Percentiles rank a stretch among this genome's conserved stretches.
Evolutionary conservation across 257 asterid species (phyloP).

Genomic region (Coffea canephora): DNA sequence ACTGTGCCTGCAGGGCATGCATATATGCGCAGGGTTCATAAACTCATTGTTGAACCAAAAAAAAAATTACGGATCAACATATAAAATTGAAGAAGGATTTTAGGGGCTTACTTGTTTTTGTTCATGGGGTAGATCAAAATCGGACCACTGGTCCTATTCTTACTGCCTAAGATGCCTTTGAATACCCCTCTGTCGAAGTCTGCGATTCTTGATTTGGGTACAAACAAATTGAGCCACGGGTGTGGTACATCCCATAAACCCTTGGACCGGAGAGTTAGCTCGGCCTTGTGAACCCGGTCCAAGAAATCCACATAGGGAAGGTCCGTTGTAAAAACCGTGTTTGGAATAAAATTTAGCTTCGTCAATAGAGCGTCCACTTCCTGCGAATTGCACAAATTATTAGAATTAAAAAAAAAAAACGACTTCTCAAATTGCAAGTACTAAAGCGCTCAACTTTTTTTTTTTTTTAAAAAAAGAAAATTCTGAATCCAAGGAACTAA

Average conservation of each 20-base stretch:
- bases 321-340: conserved; percentile 61
- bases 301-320: conserved; percentile 65
- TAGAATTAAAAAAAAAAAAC: neutral
- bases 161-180: conserved; percentile 69
- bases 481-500: neutral
- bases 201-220: conserved; percentile 64
- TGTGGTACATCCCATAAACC: conserved; percentile 87
- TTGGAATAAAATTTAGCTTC: conserved; percentile 54
- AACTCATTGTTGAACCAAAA: neutral
- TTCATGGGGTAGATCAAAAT: conserved; percentile 83
- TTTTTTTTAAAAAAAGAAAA: neutral
- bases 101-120: conserved; percentile 58
- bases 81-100: neutral
- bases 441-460: neutral
- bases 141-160: conserved; percentile 70
- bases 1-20: neutral
- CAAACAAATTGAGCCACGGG: conserved; percentile 83
- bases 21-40: too few species aligned
- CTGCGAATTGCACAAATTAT: conserved; percentile 26
- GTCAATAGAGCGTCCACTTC: conserved; percentile 50
- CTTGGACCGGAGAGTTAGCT: conserved; percentile 63
- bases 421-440: neutral
- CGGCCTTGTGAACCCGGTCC: conserved; percentile 90
- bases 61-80: neutral
- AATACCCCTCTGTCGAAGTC: conserved; percentile 73